These are phyloP conservation scores for Malus hybrid DNA, from an alignment of 331 rosid genomes.

Conservation along the genomic window DNA sequence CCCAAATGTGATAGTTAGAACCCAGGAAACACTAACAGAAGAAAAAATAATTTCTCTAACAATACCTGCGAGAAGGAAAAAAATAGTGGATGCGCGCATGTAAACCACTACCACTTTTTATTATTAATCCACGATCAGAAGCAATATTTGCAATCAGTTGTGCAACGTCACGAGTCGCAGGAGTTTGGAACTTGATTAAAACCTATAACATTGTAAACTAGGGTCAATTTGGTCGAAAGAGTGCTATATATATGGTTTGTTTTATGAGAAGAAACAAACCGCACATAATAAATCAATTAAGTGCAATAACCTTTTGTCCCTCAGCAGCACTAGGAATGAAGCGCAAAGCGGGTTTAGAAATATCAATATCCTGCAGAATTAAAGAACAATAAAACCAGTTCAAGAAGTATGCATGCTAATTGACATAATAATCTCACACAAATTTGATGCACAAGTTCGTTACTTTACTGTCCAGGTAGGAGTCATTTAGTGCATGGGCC, in stretches of 20 bases:
- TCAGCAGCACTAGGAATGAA: conserved; percentile 47
- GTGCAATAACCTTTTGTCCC: conserved; percentile 61
- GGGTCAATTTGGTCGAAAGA: conserved; percentile 1
- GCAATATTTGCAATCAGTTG: conserved; percentile 66
- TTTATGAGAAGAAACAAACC: neutral
- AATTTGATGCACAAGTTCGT: conserved; percentile 7
- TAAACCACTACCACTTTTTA: conserved; percentile 53
- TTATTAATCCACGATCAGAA: conserved; percentile 63
- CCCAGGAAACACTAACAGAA: neutral
- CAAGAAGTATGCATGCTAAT: neutral
- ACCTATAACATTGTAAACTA: conserved; percentile 37
- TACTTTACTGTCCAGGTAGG: too few species aligned
- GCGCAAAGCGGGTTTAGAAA: conserved; percentile 10
- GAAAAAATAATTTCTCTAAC: neutral
- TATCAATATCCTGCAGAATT: conserved; percentile 18
- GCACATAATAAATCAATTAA: neutral
- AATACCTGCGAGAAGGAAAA: conserved; percentile 67
- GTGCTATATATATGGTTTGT: neutral
- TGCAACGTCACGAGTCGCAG: conserved; percentile 63
- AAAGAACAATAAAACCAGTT: neutral
- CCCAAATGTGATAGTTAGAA: neutral
- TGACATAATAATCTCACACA: neutral
- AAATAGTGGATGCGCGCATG: conserved; percentile 33
- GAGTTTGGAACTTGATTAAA: conserved; percentile 60
- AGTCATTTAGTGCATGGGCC: too few species aligned